Conservation (phyloP, 2,329 filamentous ascomycete genomes). For the Chaetomium sp. region DNA sequence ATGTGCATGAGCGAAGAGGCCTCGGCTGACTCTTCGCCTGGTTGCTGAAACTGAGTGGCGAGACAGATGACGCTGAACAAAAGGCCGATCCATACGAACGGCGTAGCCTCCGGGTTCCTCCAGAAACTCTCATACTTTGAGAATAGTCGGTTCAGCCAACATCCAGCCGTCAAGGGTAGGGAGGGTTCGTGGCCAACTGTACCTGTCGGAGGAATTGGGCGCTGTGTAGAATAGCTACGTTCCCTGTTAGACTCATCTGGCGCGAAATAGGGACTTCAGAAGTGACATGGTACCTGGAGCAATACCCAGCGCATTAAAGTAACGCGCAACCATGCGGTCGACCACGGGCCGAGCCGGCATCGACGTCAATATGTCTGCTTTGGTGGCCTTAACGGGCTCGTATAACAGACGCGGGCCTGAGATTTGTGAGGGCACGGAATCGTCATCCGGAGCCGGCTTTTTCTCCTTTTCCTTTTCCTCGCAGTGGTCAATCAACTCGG, state of each 20-base stretch:
- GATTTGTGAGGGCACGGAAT: not conserved
- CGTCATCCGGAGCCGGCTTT: not conserved
- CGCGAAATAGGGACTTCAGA: not conserved
- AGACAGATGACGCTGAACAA: slow-evolving; percentile 4
- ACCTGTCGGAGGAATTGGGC: slow-evolving; percentile 1
- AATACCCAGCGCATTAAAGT: not conserved
- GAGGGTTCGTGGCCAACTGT: not conserved
- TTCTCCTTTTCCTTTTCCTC: not conserved
- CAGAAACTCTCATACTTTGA: slow-evolving; percentile 7
- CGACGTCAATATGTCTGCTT: not conserved
- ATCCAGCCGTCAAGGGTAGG: too few relatives aligned
- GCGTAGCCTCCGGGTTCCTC: not conserved
- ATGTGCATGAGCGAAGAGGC: slow-evolving; percentile 2
- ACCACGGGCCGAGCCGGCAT: not conserved
- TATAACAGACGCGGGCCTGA: not conserved
- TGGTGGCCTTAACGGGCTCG: not conserved
- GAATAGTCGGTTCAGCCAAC: not conserved
- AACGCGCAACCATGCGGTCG: slow-evolving; percentile 1
- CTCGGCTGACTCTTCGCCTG: not conserved
- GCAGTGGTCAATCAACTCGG: not conserved
- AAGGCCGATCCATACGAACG: slow-evolving; percentile 3
- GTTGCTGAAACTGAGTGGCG: not conserved
- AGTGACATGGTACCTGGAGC: not conserved
- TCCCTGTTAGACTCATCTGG: not conserved
- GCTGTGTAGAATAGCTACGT: not conserved